A percentile compares a stretch with the other conserved stretches of the same genome.
Conservation (phyloP, 495 filamentous ascomycete species). For the Podospora bellae-mahoneyi region DNA sequence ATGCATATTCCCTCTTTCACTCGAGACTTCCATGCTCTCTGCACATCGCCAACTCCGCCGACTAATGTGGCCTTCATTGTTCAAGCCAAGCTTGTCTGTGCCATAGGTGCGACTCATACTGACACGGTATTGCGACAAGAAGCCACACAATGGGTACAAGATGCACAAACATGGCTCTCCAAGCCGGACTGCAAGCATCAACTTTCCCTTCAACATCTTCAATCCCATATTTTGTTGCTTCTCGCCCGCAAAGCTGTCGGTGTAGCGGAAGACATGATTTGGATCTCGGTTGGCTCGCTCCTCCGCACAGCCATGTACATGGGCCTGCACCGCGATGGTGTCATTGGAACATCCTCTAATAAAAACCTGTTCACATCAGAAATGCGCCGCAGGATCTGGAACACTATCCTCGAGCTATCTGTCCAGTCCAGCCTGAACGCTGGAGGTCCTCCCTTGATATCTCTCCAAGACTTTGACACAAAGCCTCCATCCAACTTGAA, state of each 20-base stretch:
- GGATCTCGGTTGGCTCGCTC: constrained; percentile 17
- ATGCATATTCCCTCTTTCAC: constrained; percentile 56
- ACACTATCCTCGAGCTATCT: constrained; percentile 56
- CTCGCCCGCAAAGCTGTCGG: constrained; percentile 24
- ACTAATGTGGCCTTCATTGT: constrained; percentile 19
- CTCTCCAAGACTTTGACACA: constrained; percentile 45
- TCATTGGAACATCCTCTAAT: constrained; percentile 19
- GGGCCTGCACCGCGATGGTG: constrained; percentile 28
- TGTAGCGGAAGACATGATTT: constrained; percentile 24
- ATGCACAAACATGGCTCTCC: constrained; percentile 27
- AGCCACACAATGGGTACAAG: constrained; percentile 27
- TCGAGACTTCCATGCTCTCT: constrained; percentile 36
- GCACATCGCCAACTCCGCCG: constrained; percentile 15
- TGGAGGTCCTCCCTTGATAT: constrained; percentile 52
- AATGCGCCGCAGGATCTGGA: constrained; percentile 61
- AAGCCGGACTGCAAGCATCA: constrained; percentile 25
- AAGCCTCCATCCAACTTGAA: constrained; percentile 47
- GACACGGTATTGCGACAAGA: constrained; percentile 19
- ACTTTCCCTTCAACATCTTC: constrained; percentile 18
- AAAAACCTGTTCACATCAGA: constrained; percentile 46
- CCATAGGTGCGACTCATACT: constrained; percentile 25
- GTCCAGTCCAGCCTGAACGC: constrained; percentile 52
- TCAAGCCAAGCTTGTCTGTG: constrained; percentile 28
- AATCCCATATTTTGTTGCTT: constrained; percentile 23
- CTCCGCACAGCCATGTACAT: constrained; percentile 29